Evolutionary conservation across 2,329 filamentous ascomycete genomes (phyloP), one percentile per base, ranked within the genome.

Genomic region (Cytospora schulzeri): DNA sequence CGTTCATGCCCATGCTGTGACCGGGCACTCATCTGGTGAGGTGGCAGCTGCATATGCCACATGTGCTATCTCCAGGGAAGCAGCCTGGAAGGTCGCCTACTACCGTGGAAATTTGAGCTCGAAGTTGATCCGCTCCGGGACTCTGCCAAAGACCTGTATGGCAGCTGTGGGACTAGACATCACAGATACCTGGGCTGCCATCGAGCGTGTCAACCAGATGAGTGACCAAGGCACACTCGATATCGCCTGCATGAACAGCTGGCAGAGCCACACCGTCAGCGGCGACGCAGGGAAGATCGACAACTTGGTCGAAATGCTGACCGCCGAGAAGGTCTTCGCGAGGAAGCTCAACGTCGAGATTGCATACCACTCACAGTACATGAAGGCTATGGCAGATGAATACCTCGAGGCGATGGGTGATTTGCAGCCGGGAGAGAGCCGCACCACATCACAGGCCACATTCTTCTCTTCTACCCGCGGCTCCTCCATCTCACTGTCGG

Each of bases 21-120:
- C 73, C 7, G 75, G 76, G 24, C 75, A 77, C 66, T 76, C 74
- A 2, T 75, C 72, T 0, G 76, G 76, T 9, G 76, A 77, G 59
- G 76, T 77, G 22, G 74, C 70, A 0, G 74, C 73, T 0, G 73
- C 73, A 0, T 75, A 74, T 51, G 70, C 73, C 3, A 69, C 69
- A 11, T 71, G 71, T 0, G 58, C 65, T 4, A 68, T 76, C 1
- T 62, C 65, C 5, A 22, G 52, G 1, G n/a, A 58, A n/a, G 61
- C 66, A 19, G 71, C 70, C 8, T 69, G 71, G 26, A 33, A 55
- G 15, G 63, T 69, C 14, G 69, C 70, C 19, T 69, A 70, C 62
- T 68, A 62, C 65, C 72, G 64, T 45, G 71, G 63, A 53, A 69
- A 75, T 4, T 69, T 74, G 53, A 69, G 72, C 60, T 68, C 69